Percentiles rank a stretch among this genome's conserved stretches.
Evolutionary conservation across 495 filamentous ascomycete species (phyloP).

Genomic region (Penicillium ucsense): DNA sequence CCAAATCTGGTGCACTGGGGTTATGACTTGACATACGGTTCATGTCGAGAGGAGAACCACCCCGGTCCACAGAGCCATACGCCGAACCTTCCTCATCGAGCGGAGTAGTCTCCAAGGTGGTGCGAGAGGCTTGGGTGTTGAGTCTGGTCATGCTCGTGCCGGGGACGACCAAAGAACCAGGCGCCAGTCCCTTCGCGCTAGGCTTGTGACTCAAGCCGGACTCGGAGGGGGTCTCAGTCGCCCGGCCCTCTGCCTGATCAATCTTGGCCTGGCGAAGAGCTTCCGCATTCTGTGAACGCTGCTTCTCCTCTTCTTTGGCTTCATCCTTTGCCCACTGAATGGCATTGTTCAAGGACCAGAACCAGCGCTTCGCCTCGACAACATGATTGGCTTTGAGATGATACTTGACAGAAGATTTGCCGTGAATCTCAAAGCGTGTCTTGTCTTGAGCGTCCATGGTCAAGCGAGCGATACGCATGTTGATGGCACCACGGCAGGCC

Average conservation of each 20-base stretch:
- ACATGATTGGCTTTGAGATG: slow-evolving; percentile 94
- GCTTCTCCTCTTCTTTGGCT: slow-evolving; percentile 75
- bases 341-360: slow-evolving; percentile 96
- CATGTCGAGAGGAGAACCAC: slow-evolving; percentile 41
- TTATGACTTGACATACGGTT: slow-evolving; percentile 38
- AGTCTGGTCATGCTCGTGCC: slow-evolving; percentile 30
- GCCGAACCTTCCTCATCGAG: slow-evolving; percentile 48
- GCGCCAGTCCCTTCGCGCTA: slow-evolving; percentile 29
- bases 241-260: slow-evolving; percentile 41
- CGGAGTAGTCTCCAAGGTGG: slow-evolving; percentile 36
- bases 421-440: slow-evolving; percentile 91
- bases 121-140: slow-evolving; percentile 37
- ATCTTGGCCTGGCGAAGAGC: slow-evolving; percentile 65
- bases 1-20: slow-evolving; percentile 34
- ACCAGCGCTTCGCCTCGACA: slow-evolving; percentile 54
- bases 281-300: slow-evolving; percentile 63
- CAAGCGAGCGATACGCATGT: slow-evolving; percentile 91
- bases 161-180: slow-evolving; percentile 24
- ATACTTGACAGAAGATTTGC: slow-evolving; percentile 98
- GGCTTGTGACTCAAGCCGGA: slow-evolving; percentile 23
- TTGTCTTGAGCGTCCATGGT: slow-evolving; percentile 97
- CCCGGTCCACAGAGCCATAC: slow-evolving; percentile 50
- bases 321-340: slow-evolving; percentile 98
- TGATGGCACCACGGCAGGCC: slow-evolving; percentile 91
- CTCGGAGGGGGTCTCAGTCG: slow-evolving; percentile 22